phyloP scores from a whole-genome alignment of 345 rosid species.

The Sonneratia caseolaris region DNA sequence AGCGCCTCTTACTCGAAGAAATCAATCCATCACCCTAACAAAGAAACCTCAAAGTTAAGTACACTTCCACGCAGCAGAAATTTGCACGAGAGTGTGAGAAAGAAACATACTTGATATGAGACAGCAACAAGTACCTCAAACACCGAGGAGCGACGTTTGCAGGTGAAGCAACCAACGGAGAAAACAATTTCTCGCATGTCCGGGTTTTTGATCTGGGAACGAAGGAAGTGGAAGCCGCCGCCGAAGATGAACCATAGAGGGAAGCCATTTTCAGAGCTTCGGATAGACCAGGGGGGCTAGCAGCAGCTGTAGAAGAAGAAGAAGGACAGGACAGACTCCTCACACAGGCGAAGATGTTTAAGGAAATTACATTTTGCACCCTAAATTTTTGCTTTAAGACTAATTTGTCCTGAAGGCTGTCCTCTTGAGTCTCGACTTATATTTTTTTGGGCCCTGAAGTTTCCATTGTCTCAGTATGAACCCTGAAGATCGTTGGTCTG shows the following conservation, averaged over 20 bases:
- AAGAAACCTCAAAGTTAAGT: not conserved
- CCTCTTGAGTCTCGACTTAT: no score
- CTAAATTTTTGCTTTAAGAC: not conserved
- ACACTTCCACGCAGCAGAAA: not conserved
- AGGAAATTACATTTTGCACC: not conserved
- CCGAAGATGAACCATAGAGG: constrained; percentile 7
- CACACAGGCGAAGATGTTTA: not conserved
- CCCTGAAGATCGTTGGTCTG: not conserved
- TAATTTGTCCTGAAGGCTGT: no score
- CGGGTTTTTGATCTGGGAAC: not conserved
- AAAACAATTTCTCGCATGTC: not conserved
- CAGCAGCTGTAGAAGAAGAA: not conserved
- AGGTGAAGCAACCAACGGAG: constrained; percentile 1
- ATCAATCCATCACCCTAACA: not conserved
- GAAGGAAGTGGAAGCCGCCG: constrained; percentile 10
- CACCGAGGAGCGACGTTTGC: constrained; percentile 1
- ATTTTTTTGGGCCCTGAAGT: no score
- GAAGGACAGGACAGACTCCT: not conserved
- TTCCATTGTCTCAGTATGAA: not conserved
- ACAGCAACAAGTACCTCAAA: not conserved
- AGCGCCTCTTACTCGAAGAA: not conserved
- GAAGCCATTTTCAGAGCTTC: constrained; percentile 7
- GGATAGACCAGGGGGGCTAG: not conserved
- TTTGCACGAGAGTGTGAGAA: not conserved
- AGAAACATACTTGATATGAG: not conserved